Evolutionary conservation across 164 flowering plant species (phyloP).

Genomic region (Cinnamomum chago): DNA sequence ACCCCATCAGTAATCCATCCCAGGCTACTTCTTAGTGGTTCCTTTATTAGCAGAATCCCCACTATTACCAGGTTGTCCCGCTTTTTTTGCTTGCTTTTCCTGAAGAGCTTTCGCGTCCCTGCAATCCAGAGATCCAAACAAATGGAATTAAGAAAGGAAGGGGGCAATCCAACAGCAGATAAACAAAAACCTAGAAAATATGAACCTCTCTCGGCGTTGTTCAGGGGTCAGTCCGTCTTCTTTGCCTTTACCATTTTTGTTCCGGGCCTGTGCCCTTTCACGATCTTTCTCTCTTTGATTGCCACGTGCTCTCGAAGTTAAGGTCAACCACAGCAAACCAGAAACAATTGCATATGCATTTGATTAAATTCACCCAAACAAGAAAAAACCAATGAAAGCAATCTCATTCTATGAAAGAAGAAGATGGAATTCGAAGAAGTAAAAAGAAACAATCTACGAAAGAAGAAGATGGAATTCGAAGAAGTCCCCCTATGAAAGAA

Average conservation of each 20-base stretch:
- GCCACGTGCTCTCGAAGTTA: conserved; percentile 36
- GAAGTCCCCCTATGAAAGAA: background rate
- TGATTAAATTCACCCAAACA: no score
- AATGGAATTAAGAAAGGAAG: background rate
- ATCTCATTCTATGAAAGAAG: no score
- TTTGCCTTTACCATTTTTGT: conserved; percentile 25
- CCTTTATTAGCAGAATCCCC: conserved; percentile 39
- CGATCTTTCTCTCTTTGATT: conserved; percentile 46
- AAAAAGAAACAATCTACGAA: no score
- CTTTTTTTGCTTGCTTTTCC: conserved; percentile 77
- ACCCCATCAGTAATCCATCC: background rate
- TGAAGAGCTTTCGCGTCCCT: conserved; percentile 91
- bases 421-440: no score
- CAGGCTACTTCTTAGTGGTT: conserved; percentile 31
- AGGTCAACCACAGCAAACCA: conserved; percentile 10
- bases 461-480: no score
- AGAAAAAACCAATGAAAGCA: no score
- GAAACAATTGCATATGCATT: no score
- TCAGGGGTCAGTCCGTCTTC: conserved; percentile 66
- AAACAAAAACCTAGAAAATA: background rate
- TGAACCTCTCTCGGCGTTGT: conserved; percentile 78
- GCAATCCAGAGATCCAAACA: background rate
- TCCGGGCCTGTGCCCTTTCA: conserved; percentile 49
- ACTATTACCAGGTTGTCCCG: conserved; percentile 31
- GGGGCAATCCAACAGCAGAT: background rate